Evolutionary conservation across 2,329 filamentous ascomycete genomes (phyloP).

Genomic region (Onygenales sp.): DNA sequence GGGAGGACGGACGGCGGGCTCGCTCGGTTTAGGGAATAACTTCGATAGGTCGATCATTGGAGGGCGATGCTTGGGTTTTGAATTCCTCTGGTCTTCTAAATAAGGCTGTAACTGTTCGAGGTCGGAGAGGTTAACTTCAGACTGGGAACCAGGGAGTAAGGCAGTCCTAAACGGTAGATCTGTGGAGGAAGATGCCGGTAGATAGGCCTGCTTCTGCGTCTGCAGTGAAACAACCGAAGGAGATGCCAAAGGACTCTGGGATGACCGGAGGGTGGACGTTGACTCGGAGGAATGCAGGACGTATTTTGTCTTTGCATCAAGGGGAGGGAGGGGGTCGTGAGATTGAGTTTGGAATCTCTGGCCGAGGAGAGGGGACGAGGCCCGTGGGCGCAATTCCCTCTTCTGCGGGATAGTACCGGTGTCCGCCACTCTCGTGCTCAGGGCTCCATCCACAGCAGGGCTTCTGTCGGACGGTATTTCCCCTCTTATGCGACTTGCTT

Average conservation of each 20-base stretch:
- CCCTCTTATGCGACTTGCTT: not conserved
- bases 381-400: conserved; percentile 27
- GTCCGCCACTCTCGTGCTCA: not conserved
- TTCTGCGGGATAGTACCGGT: not conserved
- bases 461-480: not conserved
- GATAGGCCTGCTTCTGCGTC: conserved; percentile 17
- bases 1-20: conserved; percentile 16
- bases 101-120: conserved; percentile 3
- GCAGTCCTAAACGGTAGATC: conserved; percentile 10
- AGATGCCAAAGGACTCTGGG: conserved; percentile 36
- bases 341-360: conserved; percentile 25
- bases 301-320: conserved; percentile 26
- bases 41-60: conserved; percentile 33
- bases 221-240: conserved; percentile 33
- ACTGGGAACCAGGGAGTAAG: not conserved
- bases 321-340: conserved; percentile 19
- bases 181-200: conserved; percentile 18
- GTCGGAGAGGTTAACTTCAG: not conserved
- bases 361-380: conserved; percentile 38
- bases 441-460: not conserved
- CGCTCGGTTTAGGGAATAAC: conserved; percentile 32
- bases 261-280: conserved; percentile 37
- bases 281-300: conserved; percentile 31
- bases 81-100: conserved; percentile 4
- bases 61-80: conserved; percentile 30